These are phyloP conservation scores for Serendipita sp. DNA, from an alignment of 768 basidiomycete genomes.

Conservation along the genomic window DNA sequence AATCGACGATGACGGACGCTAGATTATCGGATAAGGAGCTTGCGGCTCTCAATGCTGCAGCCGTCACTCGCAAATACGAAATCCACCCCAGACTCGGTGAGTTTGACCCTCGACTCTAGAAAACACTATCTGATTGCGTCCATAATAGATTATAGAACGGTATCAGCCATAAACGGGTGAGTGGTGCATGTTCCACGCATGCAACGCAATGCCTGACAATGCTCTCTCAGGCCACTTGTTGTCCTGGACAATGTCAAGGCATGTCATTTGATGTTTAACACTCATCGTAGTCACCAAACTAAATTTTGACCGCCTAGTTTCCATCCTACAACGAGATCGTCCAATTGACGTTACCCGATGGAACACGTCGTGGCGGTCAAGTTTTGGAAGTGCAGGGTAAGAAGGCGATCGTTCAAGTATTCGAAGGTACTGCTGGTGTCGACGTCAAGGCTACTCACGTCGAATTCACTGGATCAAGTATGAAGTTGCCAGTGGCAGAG, in stretches of 20 bases:
- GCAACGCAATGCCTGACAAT: not conserved
- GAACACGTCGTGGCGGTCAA: constrained; percentile 87
- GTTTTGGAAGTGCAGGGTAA: constrained; percentile 97
- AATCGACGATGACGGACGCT: not conserved
- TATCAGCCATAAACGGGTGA: constrained; percentile 95
- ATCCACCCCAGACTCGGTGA: constrained; percentile 80
- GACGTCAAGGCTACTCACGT: constrained; percentile 97
- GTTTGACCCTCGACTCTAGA: constrained; percentile 16
- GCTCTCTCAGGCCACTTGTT: constrained; percentile 60
- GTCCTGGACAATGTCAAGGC: constrained; percentile 98
- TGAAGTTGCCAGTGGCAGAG: constrained; percentile 97
- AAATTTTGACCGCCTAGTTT: constrained; percentile 38
- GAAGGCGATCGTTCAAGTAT: constrained; percentile 98
- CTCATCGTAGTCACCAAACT: not conserved
- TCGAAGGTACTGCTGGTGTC: constrained; percentile 94
- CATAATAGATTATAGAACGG: constrained; percentile 84
- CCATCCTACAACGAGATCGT: constrained; percentile 99
- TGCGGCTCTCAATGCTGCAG: constrained; percentile 71
- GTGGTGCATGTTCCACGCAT: constrained; percentile 15
- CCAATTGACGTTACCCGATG: constrained; percentile 86
- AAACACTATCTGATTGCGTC: not conserved
- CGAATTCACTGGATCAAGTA: constrained; percentile 94
- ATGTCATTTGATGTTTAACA: constrained; percentile 14
- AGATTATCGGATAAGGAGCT: constrained; percentile 39
- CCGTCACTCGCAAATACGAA: constrained; percentile 75